These are phyloP conservation scores for Chytridiales sp. DNA, from an alignment of 371 early-diverging fungal genomes.

Conservation along the genomic window DNA sequence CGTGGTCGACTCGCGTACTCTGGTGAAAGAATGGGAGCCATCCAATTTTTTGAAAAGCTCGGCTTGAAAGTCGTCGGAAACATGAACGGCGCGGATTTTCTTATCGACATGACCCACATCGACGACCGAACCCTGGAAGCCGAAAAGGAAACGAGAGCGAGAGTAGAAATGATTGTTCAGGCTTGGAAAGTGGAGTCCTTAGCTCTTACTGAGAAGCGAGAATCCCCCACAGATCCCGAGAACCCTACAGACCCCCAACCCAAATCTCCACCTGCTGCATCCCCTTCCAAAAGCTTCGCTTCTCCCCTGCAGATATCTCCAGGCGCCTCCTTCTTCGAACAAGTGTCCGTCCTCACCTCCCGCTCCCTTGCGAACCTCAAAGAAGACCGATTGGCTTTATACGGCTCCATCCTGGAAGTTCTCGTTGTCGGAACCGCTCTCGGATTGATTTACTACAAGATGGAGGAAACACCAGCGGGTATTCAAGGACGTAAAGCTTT, in stretches of 20 bases:
- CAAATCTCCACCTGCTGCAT: neutral
- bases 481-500: constrained; percentile 35
- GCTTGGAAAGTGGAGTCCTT: constrained; percentile 20
- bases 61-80: constrained; percentile 74
- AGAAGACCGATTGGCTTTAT: constrained; percentile 39
- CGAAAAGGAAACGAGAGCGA: constrained; percentile 20
- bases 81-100: constrained; percentile 89
- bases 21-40: constrained; percentile 25
- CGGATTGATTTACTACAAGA: constrained; percentile 32
- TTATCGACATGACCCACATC: constrained; percentile 66
- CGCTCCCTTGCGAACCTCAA: constrained; percentile 33
- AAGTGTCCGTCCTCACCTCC: constrained; percentile 29
- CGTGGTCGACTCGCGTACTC: constrained; percentile 57
- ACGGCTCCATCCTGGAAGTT: constrained; percentile 38
- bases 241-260: neutral
- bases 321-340: constrained; percentile 34
- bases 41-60: constrained; percentile 64
- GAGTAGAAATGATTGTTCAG: constrained; percentile 24
- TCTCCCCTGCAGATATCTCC: neutral
- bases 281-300: neutral
- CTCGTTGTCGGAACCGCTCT: constrained; percentile 29
- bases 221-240: neutral
- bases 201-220: neutral
- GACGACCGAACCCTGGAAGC: constrained; percentile 35
- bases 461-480: constrained; percentile 32